Base-by-base conservation (phyloP, 257 asterid genomes). In the Scutellaria barbata region DNA sequence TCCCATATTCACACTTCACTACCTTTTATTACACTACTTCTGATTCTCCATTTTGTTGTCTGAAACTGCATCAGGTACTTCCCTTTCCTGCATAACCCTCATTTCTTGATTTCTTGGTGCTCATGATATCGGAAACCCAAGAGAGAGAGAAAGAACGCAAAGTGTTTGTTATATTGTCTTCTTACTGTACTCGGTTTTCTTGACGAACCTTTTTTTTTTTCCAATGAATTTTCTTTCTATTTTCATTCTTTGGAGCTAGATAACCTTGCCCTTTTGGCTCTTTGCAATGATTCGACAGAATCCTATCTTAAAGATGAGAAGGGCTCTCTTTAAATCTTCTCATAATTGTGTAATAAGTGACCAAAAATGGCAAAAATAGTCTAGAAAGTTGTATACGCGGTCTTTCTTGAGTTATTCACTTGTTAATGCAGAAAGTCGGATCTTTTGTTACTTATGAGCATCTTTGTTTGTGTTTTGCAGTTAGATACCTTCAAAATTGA, bases 401-500 rank as follows among this genome's bases (percentile, higher is more conserved):
- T 47, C 45, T 37, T 10, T 10, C 16, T 42, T 42, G 11, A 22
- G 25, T 22, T 22, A 22, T 41, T 2, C 5, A 18, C 40, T 61
- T 2, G 13, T 22, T 10, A 42, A 42, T 42, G 46, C 35, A 30
- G 35, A 30, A 30, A 30, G 35, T 30, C 5, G 35, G 35, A 30
- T 30, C 35, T 2, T 30, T 30, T 4, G 5, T 30, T 30, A 30
- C 39, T 52, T 48, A 48, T 48, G 59, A 4, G 7, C 42, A 25
- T 30, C 18, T n/a, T 10, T 56, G 14, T 57, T 63, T 52, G 69
- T 63, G 39, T 7, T 47, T 45, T 77, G 74, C 80, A 78, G 85
- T 58, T 63, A 53, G 43, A 41, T 53, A 57, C 39, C 6, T n/a
- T 14, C 13, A 12, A 50, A 41, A 54, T 13, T 30, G 35, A 3